Evolutionary conservation across 1,139 yeast genomes (phyloP), one percentile per base, ranked within the genome.

Genomic region (Geotrichum australiense): DNA sequence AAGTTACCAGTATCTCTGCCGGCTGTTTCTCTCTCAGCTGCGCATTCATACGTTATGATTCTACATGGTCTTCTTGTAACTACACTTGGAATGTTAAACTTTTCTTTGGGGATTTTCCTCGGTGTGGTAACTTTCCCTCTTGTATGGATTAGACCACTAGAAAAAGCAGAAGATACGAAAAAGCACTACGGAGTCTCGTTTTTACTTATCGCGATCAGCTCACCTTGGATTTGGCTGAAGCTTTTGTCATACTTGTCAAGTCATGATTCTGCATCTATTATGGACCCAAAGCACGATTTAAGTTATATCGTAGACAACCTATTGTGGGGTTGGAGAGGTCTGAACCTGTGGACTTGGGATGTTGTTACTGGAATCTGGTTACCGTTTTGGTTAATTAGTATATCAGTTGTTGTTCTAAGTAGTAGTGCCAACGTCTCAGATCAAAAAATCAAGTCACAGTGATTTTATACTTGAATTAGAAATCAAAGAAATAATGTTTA

Each of bases 281-380:
- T 35, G 10, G 27, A 26, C 2, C n/a, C 21, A 3, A 19, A 28
- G n/a, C 29, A 29, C 64, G 25, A 70, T 70, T 3, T 52, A 50
- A 12, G 35, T 18, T 18, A 28, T 4, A 41, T 81, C 37, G 62
- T 74, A 52, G 58, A 62, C 23, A 76, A 78, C 1, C 64, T 85
- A 20, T 59, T 78, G 12, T 67, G 73, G 21, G 76, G 87, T 1
- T 84, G 91, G 83, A 58, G 67, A 26, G 76, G 79, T 28, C 64
- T 84, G 43, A 84, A 81, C 49, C 80, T 84, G 48, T 86, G 95
- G 93, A 84, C 95, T 0, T 86, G 95, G 94, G 73, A 75, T 46
- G 74, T 85, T 16, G 61, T 87, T 3, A 68, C 78, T 38, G 66
- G 81, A 31, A 81, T 87, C 0, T 87, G 96, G 95, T 64, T 80